Evolutionary conservation across 2,329 filamentous ascomycete genomes (phyloP).

Genomic region (Myrmaecium sp.): DNA sequence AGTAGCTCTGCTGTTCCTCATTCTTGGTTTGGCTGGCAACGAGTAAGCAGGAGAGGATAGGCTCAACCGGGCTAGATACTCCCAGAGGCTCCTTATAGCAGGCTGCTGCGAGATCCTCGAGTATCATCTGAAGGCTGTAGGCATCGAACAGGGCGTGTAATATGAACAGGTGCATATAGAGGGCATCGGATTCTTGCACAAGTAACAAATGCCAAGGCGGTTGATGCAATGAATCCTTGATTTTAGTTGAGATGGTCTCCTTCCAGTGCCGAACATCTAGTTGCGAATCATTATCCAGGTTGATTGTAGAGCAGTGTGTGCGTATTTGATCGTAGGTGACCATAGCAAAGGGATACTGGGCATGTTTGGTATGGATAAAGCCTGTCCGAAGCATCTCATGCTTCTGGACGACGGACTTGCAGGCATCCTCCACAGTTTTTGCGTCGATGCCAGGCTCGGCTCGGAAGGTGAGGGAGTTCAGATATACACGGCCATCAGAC

Average conservation of each 20-base stretch:
- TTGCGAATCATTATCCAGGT: background rate
- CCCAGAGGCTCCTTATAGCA: constrained; percentile 13
- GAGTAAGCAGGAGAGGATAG: constrained; percentile 29
- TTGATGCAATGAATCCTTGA: constrained; percentile 29
- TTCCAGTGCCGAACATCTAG: constrained; percentile 11
- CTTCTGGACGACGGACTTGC: constrained; percentile 33
- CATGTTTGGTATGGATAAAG: constrained; percentile 46
- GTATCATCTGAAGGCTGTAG: constrained; percentile 47
- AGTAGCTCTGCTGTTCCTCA: constrained; percentile 35
- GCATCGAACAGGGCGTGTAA: constrained; percentile 84
- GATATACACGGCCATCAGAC: constrained; percentile 51
- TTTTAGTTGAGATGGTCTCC: constrained; percentile 8
- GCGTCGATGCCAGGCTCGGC: constrained; percentile 26
- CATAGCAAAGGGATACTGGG: constrained; percentile 55
- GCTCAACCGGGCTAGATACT: constrained; percentile 18
- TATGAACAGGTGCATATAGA: constrained; percentile 34
- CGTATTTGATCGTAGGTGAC: constrained; percentile 39
- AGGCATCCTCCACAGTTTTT: constrained; percentile 36
- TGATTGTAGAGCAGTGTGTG: too few relatives aligned
- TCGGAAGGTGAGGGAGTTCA: constrained; percentile 51
- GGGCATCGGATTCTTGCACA: constrained; percentile 11
- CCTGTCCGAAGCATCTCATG: constrained; percentile 65
- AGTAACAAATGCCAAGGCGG: constrained; percentile 50
- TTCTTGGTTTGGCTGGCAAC: constrained; percentile 15
- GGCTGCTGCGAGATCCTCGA: constrained; percentile 37